These are phyloP conservation scores for Ceratobasidium sp. DNA, from an alignment of 1,284 basidiomycete genomes.

Conservation along the genomic window DNA sequence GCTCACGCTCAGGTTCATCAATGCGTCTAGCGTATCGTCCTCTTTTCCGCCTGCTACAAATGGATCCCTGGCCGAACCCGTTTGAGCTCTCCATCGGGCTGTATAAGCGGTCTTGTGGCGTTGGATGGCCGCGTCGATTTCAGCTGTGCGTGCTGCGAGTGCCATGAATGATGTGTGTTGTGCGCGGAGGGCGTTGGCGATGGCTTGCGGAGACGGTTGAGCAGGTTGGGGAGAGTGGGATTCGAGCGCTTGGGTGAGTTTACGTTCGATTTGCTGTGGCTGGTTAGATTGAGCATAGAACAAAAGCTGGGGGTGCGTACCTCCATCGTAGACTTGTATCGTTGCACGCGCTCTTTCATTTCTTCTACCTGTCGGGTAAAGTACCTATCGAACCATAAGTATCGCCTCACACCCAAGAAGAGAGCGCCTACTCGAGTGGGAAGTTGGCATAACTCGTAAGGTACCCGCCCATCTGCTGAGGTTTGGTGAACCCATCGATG, in stretches of 20 bases:
- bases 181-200: conserved; percentile 39
- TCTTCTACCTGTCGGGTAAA: conserved; percentile 74
- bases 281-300: background rate
- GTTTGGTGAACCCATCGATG: conserved; percentile 75
- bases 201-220: conserved; percentile 39
- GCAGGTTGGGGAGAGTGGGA: conserved; percentile 69
- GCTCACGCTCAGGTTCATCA: conserved; percentile 32
- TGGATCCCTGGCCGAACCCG: conserved; percentile 40
- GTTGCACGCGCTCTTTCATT: conserved; percentile 71
- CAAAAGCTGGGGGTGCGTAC: conserved; percentile 51
- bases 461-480: conserved; percentile 68
- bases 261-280: conserved; percentile 78
- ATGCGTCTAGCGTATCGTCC: conserved; percentile 28
- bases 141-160: conserved; percentile 41
- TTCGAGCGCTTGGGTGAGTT: conserved; percentile 67
- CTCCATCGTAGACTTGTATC: conserved; percentile 82
- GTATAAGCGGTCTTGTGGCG: conserved; percentile 36
- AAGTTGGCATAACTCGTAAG: conserved; percentile 78
- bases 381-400: too few species aligned
- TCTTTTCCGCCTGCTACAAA: conserved; percentile 35
- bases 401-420: too few species aligned
- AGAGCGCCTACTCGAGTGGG: conserved; percentile 71
- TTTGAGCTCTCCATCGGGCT: conserved; percentile 38
- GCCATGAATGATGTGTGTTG: conserved; percentile 41
- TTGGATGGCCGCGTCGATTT: conserved; percentile 36